Evolutionary conservation across 768 basidiomycete species (phyloP).

Genomic region (Mycena filopes): DNA sequence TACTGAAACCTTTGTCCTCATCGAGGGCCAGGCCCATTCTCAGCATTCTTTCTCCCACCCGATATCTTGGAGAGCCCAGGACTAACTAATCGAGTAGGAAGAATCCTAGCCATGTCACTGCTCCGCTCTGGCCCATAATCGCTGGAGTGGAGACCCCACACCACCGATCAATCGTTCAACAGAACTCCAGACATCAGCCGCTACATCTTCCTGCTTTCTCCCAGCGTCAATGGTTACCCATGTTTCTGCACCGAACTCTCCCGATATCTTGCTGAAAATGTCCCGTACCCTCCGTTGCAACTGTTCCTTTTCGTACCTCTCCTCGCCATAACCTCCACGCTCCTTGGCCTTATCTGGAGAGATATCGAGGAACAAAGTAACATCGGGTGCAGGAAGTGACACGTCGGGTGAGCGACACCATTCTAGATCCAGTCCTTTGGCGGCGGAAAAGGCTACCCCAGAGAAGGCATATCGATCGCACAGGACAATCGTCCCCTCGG

Average conservation of each 20-base stretch:
- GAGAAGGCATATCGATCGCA: constrained; percentile 98
- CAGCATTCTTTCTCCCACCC: no score
- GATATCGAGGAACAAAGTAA: constrained; percentile 89
- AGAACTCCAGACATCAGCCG: constrained; percentile 21
- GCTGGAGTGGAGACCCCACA: constrained; percentile 7
- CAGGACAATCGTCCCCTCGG: constrained; percentile 75
- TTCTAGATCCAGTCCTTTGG: constrained; percentile 74
- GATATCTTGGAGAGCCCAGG: no score
- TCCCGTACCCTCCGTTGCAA: constrained; percentile 59
- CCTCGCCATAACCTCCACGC: constrained; percentile 86
- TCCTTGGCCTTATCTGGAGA: constrained; percentile 71
- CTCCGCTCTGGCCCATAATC: constrained; percentile 11
- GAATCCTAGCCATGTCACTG: no score
- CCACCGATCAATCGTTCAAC: constrained; percentile 1
- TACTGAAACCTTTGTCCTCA: no score
- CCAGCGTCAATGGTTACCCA: constrained; percentile 29
- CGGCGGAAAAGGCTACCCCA: constrained; percentile 88
- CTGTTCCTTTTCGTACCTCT: constrained; percentile 87
- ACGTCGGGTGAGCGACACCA: constrained; percentile 92
- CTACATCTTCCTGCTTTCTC: constrained; percentile 13
- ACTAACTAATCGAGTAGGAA: no score
- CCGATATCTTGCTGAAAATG: constrained; percentile 17
- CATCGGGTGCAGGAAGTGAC: constrained; percentile 89
- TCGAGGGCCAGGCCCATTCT: no score
- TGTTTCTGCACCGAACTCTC: constrained; percentile 5